phyloP scores from a whole-genome alignment of 2,329 filamentous ascomycete species.

The Cytospora chrysosperma region DNA sequence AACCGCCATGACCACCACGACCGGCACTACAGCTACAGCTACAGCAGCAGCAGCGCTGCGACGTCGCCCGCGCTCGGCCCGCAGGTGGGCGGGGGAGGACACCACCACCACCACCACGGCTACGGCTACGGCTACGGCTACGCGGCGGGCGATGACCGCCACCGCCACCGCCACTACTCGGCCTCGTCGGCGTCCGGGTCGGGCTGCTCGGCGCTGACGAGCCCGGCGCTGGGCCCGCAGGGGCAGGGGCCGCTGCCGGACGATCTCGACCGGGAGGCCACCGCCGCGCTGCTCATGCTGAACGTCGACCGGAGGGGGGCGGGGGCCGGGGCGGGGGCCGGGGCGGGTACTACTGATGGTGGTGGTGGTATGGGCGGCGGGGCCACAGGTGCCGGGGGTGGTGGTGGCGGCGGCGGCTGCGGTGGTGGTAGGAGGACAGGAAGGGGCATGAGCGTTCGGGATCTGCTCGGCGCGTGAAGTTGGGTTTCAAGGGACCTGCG shows the following conservation, averaged over 20 bases:
- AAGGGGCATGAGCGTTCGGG: slow-evolving; percentile 54
- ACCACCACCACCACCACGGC: too few relatives aligned
- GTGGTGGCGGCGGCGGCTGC: neutral
- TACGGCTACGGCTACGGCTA: slow-evolving; percentile 40
- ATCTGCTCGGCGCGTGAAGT: slow-evolving; percentile 54
- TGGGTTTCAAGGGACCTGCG: too few relatives aligned
- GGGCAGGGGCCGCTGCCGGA: too few relatives aligned
- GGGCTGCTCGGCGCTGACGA: slow-evolving; percentile 57
- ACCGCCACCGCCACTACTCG: too few relatives aligned
- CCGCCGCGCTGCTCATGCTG: slow-evolving; percentile 83
- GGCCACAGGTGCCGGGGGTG: too few relatives aligned
- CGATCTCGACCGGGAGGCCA: slow-evolving; percentile 75
- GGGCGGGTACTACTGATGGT: slow-evolving; percentile 7
- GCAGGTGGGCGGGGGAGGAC: slow-evolving; percentile 28
- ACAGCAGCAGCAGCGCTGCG: slow-evolving; percentile 40
- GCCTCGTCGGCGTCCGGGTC: slow-evolving; percentile 48
- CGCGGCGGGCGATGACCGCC: slow-evolving; percentile 28
- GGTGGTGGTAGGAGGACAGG: neutral
- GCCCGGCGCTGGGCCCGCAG: slow-evolving; percentile 52
- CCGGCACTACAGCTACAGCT: slow-evolving; percentile 45
- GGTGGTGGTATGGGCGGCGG: neutral
- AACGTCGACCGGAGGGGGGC: slow-evolving; percentile 70
- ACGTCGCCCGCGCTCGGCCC: slow-evolving; percentile 56
- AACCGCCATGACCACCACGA: slow-evolving; percentile 28
- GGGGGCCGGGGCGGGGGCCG: neutral